Evolutionary conservation across 2,329 filamentous ascomycete species (phyloP), one percentile per base, ranked within the genome.

Genomic region (Apiospora sp.): DNA sequence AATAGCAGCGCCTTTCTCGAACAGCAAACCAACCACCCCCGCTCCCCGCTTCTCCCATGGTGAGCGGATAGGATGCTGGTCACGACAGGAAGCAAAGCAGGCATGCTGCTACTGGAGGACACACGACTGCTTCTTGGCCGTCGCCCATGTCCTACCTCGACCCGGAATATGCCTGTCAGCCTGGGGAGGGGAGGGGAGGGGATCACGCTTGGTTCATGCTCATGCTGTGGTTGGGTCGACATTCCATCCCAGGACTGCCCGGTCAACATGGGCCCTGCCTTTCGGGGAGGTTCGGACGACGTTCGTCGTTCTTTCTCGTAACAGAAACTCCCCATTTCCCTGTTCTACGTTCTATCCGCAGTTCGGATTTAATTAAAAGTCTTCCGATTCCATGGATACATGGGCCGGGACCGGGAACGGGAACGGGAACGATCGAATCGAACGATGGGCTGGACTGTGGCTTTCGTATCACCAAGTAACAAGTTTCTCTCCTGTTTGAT

Each of bases 391-490:
- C 19, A 41, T 19, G 58, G 58, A 13, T 41, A 6, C 34, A 41
- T 22, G 58, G 51, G 13, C 51, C 37, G 37, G 37, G 37, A 41
- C 10, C 19, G 46, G 16, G 43, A 14, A 44, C 14, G 27, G 27
- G 30, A 61, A 37, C 54, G 27, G 54, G 58, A 41, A 64, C 34
- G 34, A 41, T 64, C 58, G 58, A 64, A 24, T 64, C 58, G 30
- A 22, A n/a, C 12, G 34, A 41, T 64, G 30, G 12, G 34, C 4
- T 24, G 30, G 37, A 10, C 22, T 64, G 58, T 64, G 58, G 58
- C 58, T 64, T 64, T 64, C 58, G 58, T 64, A 64, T 41, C 34
- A 64, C 34, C 10, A 19, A 41, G 30, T 64, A 64, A 64, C 58
- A 24, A 2, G 34, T 13, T 12, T 41, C 27, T 12, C 19, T 41